Base-by-base conservation (phyloP, 495 filamentous ascomycete species). In the Durotheca rogersii region DNA sequence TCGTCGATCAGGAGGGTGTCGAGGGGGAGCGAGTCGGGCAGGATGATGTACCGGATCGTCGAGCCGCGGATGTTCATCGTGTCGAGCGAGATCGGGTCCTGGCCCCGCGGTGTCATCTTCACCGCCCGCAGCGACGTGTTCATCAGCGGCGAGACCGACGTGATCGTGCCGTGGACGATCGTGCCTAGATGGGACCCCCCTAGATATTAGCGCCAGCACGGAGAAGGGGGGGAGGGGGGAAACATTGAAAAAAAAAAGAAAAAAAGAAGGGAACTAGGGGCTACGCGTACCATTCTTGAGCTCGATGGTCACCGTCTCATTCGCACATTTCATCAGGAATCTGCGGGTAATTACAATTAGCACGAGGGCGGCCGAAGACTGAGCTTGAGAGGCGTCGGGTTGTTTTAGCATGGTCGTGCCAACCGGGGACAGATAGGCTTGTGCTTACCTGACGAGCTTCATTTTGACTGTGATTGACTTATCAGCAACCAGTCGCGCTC, bases 281-380 rank as follows among this genome's bases (percentile, higher is more conserved):
- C 48, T 65, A 44, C 39, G 34, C 49, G 32, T 70, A 92, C 92
- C 93, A 82, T 96, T 97, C 69, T 98, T 98, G 51, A 97, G 78
- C 76, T 98, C 93, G 60, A 98, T 84, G 7, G 92, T 95, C 49
- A 97, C 93, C 48, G 92, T 94, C 74, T 98, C 93, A 70, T 96
- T 97, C 63, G 84, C 82, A 69, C 90, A 95, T 79, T 97, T 98
- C 93, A 97, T 96, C 44, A 98, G 74, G 69, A 98, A 97, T 59
- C 93, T 97, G 69, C 44, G 58, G 56, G 47, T 50, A 20, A 68
- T 49, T 53, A 58, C 32, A 20, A 65, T 76, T 67, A 77, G 72
- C 64, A 64, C 51, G 60, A 55, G 47, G 51, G 54, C 49, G 45
- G 56, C 49, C 45, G 58, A 42, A 54, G 56, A 53, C 32, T 53